phyloP scores from a whole-genome alignment of 2,329 filamentous ascomycete species.

The Aspergillus pseudoglaucus region DNA sequence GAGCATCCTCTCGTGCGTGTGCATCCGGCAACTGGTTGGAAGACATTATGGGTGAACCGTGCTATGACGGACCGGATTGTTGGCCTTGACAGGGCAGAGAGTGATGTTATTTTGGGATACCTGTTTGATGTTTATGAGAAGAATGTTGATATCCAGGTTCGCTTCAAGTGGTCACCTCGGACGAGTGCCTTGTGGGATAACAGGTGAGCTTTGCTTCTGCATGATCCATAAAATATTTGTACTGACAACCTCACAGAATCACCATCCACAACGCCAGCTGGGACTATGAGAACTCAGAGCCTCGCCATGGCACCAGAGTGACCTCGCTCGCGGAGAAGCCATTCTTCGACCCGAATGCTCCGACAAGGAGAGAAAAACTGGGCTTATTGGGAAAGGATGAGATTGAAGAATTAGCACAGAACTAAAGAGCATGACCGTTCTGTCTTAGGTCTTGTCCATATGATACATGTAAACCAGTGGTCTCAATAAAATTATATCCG shows the following conservation, averaged over 20 bases:
- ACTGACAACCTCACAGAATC: slow-evolving; percentile 42
- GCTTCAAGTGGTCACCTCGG: slow-evolving; percentile 63
- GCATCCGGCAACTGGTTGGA: slow-evolving; percentile 69
- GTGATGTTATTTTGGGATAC: slow-evolving; percentile 61
- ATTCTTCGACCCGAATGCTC: slow-evolving; percentile 58
- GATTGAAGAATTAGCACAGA: slow-evolving; percentile 17
- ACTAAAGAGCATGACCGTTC: background rate
- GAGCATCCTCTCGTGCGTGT: slow-evolving; percentile 63
- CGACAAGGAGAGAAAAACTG: slow-evolving; percentile 60
- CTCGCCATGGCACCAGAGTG: slow-evolving; percentile 65
- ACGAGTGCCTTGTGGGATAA: slow-evolving; percentile 69
- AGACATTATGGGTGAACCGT: slow-evolving; percentile 65
- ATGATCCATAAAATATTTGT: background rate
- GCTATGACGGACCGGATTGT: slow-evolving; percentile 63
- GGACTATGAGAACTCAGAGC: slow-evolving; percentile 63
- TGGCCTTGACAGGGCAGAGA: slow-evolving; percentile 62
- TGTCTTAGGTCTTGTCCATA: background rate
- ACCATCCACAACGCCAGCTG: slow-evolving; percentile 69
- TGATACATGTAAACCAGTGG: background rate
- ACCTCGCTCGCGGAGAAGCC: slow-evolving; percentile 66
- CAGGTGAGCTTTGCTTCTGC: slow-evolving; percentile 36
- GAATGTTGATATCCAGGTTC: slow-evolving; percentile 65
- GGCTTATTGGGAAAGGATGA: slow-evolving; percentile 57
- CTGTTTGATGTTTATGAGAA: slow-evolving; percentile 63
- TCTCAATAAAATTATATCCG: background rate